Evolutionary conservation across 768 basidiomycete species (phyloP), one percentile per base, ranked within the genome.

Genomic region (Hypsizygus marmoreus): DNA sequence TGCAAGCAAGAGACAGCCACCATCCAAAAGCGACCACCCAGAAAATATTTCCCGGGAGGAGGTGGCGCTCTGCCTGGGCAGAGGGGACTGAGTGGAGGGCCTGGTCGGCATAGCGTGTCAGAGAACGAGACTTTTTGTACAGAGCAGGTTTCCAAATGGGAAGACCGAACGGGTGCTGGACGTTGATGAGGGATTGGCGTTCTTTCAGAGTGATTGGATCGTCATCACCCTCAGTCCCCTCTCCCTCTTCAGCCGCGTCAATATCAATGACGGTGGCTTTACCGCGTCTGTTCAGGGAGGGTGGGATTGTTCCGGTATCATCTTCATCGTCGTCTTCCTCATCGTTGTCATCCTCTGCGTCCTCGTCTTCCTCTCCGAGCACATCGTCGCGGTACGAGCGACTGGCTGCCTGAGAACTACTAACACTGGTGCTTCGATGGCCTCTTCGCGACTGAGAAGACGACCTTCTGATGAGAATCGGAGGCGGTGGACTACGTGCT

Each of bases 121-220:
- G 91, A 2, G 95, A 91, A 24, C 97, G 86, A 24, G 90, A 88
- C 64, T 99, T 99, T 69, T 95, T 94, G 82, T 99, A 99, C 47
- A 99, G 68, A 0, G 97, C 97, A 16, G 97, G 97, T 66, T 99
- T 99, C 97, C 97, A 99, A 63, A 99, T 97, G 29, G 92, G 95
- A 48, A 99, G 76, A 74, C 97, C 97, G 66, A 99, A 99, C 11
- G 97, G 97, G 66, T 99, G 97, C 62, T 95, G 91, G 61, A 97
- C 95, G 69, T 99, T 99, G 63, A 98, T 97, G 57, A 97, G 88
- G 32, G 95, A 97, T 66, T 99, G 97, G 23, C 97, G 82, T 56
- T 97, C 94, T 68, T 88, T 91, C 55, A 99, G 70, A 0, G 95
- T 98, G 51, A 95, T 88, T 3, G 84, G 91, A 57, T 95, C 93